phyloP scores from a whole-genome alignment of 257 asterid species.

The Jasminum sambac region DNA sequence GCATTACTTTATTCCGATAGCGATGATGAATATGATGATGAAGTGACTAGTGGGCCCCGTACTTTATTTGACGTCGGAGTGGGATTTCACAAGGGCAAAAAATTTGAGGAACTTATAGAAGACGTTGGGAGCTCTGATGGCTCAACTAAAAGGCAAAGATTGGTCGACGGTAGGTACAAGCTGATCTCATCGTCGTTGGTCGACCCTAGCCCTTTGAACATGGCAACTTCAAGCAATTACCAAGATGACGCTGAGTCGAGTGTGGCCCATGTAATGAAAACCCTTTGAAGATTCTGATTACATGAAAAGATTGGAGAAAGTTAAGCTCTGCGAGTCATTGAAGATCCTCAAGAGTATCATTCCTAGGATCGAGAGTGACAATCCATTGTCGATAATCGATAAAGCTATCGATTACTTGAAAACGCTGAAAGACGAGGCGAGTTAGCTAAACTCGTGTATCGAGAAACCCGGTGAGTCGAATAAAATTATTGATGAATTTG shows the following conservation, averaged over 20 bases:
- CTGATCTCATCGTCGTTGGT: conserved; percentile 44
- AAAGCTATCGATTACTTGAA: conserved; percentile 62
- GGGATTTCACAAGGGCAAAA: conserved; percentile 25
- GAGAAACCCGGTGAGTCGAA: conserved; percentile 34
- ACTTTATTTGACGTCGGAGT: conserved; percentile 32
- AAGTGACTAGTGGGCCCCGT: conserved; percentile 64
- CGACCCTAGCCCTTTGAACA: conserved; percentile 24
- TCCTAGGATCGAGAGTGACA: conserved; percentile 46
- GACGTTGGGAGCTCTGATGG: conserved; percentile 56
- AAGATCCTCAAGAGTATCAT: conserved; percentile 50
- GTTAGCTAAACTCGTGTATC: conserved; percentile 20
- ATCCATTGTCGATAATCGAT: conserved; percentile 67
- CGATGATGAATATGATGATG: conserved; percentile 47
- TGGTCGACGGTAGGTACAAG: conserved; percentile 61
- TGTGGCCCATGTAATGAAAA: conserved; percentile 25
- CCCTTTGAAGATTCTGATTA: conserved; percentile 23
- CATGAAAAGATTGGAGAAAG: conserved; percentile 37
- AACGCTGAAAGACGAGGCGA: conserved; percentile 57
- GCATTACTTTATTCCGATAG: conserved; percentile 72
- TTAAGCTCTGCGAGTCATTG: conserved; percentile 43
- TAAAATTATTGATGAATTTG: conserved; percentile 32
- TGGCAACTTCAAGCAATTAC: conserved; percentile 27
- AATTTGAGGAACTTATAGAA: conserved; percentile 36
- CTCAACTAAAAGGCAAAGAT: conserved; percentile 61
- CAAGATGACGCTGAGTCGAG: conserved; percentile 42